Conservation (phyloP, 208 protist species). For the Crithidia acanthocephali region DNA sequence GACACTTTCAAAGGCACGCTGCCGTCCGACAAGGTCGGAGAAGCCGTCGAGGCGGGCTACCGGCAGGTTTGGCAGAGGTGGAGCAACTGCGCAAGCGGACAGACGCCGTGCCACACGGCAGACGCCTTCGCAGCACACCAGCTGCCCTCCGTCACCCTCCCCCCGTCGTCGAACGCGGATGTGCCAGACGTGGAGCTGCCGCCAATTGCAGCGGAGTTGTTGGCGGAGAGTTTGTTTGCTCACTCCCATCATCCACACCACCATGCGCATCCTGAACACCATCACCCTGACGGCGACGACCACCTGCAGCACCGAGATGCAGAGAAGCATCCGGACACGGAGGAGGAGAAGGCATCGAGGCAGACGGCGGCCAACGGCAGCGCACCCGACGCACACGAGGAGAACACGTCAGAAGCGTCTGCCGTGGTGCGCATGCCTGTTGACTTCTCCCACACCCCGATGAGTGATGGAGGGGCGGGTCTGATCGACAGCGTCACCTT, state of each 20-base stretch:
- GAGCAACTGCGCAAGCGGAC: background rate
- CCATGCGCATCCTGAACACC: background rate
- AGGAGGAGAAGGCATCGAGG: background rate
- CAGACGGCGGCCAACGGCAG: too few species aligned
- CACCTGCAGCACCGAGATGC: background rate
- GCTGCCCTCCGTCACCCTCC: slow-evolving; percentile 1
- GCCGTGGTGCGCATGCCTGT: background rate
- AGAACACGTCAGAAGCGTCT: background rate
- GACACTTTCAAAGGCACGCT: slow-evolving; percentile 88
- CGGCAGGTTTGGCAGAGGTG: slow-evolving; percentile 16
- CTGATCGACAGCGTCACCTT: slow-evolving; percentile 75
- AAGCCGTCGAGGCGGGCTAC: slow-evolving; percentile 59
- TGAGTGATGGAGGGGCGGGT: slow-evolving; percentile 84
- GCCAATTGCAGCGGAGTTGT: background rate
- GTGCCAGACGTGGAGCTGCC: background rate
- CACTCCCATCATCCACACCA: background rate
- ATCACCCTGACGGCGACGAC: background rate
- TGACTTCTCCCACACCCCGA: slow-evolving; percentile 58
- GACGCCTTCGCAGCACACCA: background rate
- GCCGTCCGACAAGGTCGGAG: slow-evolving; percentile 54
- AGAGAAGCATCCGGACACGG: background rate
- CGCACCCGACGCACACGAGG: too few species aligned
- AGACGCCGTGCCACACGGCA: background rate
- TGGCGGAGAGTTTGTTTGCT: slow-evolving; percentile 2
- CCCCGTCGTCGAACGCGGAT: background rate